Evolutionary conservation across 192 early-diverging fungal genomes (phyloP), one percentile per base, ranked within the genome.

Genomic region (Rhizophagus sp.): DNA sequence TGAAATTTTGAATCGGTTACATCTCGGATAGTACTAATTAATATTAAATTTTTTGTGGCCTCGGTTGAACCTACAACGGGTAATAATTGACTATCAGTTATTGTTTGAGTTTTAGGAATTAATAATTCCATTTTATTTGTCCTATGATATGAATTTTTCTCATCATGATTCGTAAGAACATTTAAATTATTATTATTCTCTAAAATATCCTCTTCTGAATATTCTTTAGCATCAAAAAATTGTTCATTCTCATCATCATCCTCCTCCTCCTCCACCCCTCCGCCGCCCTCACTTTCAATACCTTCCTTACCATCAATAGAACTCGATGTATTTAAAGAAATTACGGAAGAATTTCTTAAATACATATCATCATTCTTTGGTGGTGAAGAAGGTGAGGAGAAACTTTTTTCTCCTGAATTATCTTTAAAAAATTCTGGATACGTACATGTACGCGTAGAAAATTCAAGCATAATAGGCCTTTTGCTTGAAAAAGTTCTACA

Each of bases 151-250:
- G 10, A 44, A 44, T 44, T 44, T 44, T 65, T 13, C 13, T 65
- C 3, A 30, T 65, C 3, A 30, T 30, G 1, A 30, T 30, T 30
- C 30, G 1, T 30, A 30, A 1, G 30, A 30, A 30, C 30, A 30
- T 30, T 30, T 1, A 30, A 30, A 30, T 30, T 30, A 30, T 30
- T 30, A 30, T 65, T 65, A 65, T 65, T 3, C 2, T 66, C 15
- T 27, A 66, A 17, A 33, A 30, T 33, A 66, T 30, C 27, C 1
- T 66, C 27, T 15, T 66, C 64, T 33, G 10, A 9, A 66, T 25
- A 25, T 2, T 66, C 64, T 66, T 1, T 15, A 33, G 64, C 64
- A 66, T 66, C 64, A 66, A n/a, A 66, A 66, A 66, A 66, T 66
- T 66, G 64, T 66, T 66, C 64, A 7, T 65, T 17, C 52, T 57